These are phyloP conservation scores for Termitomyces sp. DNA, from an alignment of 768 basidiomycete genomes.

Conservation along the genomic window DNA sequence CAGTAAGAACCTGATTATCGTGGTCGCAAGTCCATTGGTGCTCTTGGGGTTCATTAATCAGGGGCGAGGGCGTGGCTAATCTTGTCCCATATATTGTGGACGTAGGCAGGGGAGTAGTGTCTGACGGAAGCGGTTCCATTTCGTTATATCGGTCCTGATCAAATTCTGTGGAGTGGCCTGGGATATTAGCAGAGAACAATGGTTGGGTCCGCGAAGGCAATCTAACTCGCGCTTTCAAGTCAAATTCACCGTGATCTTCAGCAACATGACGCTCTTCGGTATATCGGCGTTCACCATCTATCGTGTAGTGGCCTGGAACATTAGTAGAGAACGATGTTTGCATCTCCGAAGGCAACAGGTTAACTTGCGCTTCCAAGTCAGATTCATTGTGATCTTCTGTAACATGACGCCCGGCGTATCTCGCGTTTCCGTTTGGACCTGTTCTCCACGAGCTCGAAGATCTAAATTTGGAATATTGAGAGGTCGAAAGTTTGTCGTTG, in stretches of 20 bases:
- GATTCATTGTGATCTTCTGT: not conserved
- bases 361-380: not conserved
- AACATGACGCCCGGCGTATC: not conserved
- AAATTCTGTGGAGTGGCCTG: not conserved
- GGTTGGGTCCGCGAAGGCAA: not conserved
- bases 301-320: not conserved
- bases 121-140: conserved; percentile 2
- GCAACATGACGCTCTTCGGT: not conserved
- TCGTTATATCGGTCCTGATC: not conserved
- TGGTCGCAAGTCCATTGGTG: not conserved
- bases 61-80: not conserved
- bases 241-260: not conserved
- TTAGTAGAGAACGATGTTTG: not conserved
- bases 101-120: not conserved
- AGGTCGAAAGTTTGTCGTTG: no score
- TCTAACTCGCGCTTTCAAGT: not conserved
- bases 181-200: not conserved
- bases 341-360: not conserved
- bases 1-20: not conserved
- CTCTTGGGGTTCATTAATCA: not conserved
- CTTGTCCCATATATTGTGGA: not conserved
- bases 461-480: no score
- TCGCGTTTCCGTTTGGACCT: not conserved
- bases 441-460: not conserved
- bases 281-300: not conserved